These are phyloP conservation scores for Exophiala calicioides DNA, from an alignment of 2,329 filamentous ascomycete genomes.

Conservation along the genomic window DNA sequence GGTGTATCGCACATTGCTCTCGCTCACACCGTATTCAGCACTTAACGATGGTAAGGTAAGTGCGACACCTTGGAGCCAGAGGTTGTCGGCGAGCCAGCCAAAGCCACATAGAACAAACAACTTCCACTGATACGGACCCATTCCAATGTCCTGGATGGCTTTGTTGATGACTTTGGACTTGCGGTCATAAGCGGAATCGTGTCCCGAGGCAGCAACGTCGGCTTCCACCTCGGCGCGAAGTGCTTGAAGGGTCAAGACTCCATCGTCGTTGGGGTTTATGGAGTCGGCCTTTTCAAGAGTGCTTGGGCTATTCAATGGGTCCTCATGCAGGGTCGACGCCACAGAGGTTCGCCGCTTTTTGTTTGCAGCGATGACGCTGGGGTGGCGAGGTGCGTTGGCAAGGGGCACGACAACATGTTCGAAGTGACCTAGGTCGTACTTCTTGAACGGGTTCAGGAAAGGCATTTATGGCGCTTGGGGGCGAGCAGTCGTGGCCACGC, in stretches of 20 bases:
- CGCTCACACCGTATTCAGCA: constrained; percentile 39
- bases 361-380: constrained; percentile 33
- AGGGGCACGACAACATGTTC: constrained; percentile 55
- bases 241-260: constrained; percentile 68
- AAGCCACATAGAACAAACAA: constrained; percentile 56
- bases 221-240: constrained; percentile 67
- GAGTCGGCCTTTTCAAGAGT: not conserved
- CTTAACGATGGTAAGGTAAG: constrained; percentile 25
- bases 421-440: constrained; percentile 52
- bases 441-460: constrained; percentile 53
- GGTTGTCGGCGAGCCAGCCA: constrained; percentile 63
- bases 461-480: constrained; percentile 36
- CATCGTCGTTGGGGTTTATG: constrained; percentile 37
- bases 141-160: constrained; percentile 83
- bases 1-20: constrained; percentile 74
- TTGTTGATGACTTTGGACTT: constrained; percentile 81
- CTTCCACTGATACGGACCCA: constrained; percentile 67
- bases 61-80: constrained; percentile 22
- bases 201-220: constrained; percentile 57
- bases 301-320: not conserved
- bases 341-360: constrained; percentile 38
- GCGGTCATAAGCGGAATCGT: constrained; percentile 72
- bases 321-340: constrained; percentile 9
- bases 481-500: not conserved
- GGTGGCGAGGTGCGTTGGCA: constrained; percentile 44